Evolutionary conservation across 768 basidiomycete species (phyloP).

Genomic region (Serendipita sp.): DNA sequence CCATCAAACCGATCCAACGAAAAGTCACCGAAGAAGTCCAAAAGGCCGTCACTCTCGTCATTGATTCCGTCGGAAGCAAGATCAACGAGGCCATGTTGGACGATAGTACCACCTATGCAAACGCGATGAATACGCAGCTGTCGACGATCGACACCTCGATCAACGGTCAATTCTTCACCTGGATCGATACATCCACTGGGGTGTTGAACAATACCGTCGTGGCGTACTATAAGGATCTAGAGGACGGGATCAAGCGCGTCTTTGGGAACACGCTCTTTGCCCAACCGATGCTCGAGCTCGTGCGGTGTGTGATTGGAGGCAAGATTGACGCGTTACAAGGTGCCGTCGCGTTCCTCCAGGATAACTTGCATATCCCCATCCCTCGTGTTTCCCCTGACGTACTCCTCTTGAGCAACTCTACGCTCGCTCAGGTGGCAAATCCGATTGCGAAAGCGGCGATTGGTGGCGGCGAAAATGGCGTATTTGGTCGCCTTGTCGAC

Average conservation of each 20-base stretch:
- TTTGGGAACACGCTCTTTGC: conserved; percentile 79
- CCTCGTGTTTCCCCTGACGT: conserved; percentile 59
- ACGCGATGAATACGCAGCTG: conserved; percentile 60
- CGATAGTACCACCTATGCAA: conserved; percentile 62
- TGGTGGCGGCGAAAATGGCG: conserved; percentile 34
- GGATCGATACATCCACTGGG: conserved; percentile 82
- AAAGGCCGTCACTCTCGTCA: conserved; percentile 45
- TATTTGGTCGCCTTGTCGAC: conserved; percentile 57
- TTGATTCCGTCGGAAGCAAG: conserved; percentile 49
- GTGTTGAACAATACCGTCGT: conserved; percentile 75
- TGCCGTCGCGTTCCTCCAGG: conserved; percentile 82
- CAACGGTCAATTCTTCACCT: conserved; percentile 81
- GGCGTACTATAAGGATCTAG: conserved; percentile 72
- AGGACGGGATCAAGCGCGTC: conserved; percentile 53
- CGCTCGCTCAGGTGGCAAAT: conserved; percentile 54
- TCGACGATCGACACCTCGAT: conserved; percentile 53
- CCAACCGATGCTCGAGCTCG: conserved; percentile 65
- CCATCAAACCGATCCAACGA: conserved; percentile 53
- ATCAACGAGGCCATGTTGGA: conserved; percentile 75
- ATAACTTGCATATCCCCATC: conserved; percentile 68
- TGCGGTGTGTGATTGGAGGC: conserved; percentile 74
- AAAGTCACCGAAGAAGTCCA: conserved; percentile 52
- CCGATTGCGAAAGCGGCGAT: conserved; percentile 74
- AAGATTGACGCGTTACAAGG: conserved; percentile 77
- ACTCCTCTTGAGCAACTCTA: conserved; percentile 56